phyloP scores from a whole-genome alignment of 2,329 filamentous ascomycete genomes.

The Verticillium longisporum region DNA sequence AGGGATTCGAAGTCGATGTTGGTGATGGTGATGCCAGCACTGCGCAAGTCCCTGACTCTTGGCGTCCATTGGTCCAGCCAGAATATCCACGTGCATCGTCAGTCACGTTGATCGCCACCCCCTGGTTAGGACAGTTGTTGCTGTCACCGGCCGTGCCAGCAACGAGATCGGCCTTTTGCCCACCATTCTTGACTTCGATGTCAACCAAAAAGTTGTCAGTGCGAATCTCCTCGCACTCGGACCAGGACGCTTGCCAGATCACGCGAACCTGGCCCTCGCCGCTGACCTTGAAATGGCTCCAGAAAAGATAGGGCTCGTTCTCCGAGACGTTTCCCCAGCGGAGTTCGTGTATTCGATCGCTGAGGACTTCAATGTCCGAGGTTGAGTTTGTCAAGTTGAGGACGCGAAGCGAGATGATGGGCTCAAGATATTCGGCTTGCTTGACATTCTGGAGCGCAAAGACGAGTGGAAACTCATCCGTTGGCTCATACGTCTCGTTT shows the following conservation, averaged over 20 bases:
- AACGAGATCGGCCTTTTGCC: slow-evolving; percentile 8
- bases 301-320: slow-evolving; percentile 9
- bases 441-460: slow-evolving; percentile 19
- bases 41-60: slow-evolving; percentile 4
- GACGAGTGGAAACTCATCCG: slow-evolving; percentile 17
- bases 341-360: not conserved
- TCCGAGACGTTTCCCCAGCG: not conserved
- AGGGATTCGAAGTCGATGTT: slow-evolving; percentile 10
- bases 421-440: slow-evolving; percentile 10
- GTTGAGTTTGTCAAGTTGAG: slow-evolving; percentile 4
- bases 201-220: slow-evolving; percentile 4
- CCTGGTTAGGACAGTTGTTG: slow-evolving; percentile 1
- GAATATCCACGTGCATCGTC: slow-evolving; percentile 5
- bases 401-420: slow-evolving; percentile 1
- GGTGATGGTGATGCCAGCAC: slow-evolving; percentile 2
- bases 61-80: not conserved
- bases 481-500: slow-evolving; percentile 21
- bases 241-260: slow-evolving; percentile 3
- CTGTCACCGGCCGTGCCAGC: slow-evolving; percentile 4
- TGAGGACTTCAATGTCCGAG: not conserved
- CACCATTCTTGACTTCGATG: slow-evolving; percentile 11
- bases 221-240: slow-evolving; percentile 7
- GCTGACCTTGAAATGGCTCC: slow-evolving; percentile 3
- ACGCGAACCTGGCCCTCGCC: slow-evolving; percentile 6
- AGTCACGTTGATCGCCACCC: slow-evolving; percentile 8